Percentiles rank a stretch among this genome's conserved stretches.
phyloP scores from a whole-genome alignment of 2,329 filamentous ascomycete species.

The Nothopassalora personata region DNA sequence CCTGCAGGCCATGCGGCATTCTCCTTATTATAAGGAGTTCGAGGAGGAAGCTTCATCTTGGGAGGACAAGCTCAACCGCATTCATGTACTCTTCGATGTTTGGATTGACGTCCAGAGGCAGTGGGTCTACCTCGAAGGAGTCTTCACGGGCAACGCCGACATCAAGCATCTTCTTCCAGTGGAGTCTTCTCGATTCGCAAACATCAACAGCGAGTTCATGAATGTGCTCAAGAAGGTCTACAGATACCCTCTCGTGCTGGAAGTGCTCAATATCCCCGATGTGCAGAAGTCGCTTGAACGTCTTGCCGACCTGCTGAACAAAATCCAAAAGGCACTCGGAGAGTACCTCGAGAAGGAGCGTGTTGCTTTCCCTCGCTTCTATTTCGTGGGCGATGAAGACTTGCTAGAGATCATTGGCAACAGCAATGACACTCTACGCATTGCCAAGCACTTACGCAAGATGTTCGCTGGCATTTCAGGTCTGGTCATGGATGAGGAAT shows the following conservation, averaged over 20 bases:
- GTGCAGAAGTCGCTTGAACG: constrained; percentile 95
- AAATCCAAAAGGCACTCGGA: constrained; percentile 97
- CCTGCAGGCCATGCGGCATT: constrained; percentile 96
- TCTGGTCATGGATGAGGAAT: constrained; percentile 83
- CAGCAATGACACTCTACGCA: constrained; percentile 91
- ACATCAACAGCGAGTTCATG: constrained; percentile 98
- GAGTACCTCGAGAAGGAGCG: constrained; percentile 98
- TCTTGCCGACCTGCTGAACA: constrained; percentile 93
- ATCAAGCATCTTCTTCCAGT: constrained; percentile 97
- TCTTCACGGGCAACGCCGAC: constrained; percentile 97
- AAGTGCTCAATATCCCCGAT: constrained; percentile 91
- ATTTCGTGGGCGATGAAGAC: constrained; percentile 98
- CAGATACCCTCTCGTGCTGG: constrained; percentile 90
- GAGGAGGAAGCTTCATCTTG: constrained; percentile 93
- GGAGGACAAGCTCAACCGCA: constrained; percentile 97
- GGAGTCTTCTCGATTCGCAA: constrained; percentile 94
- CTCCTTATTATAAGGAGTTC: constrained; percentile 98
- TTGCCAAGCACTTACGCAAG: constrained; percentile 98
- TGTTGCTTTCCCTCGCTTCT: constrained; percentile 96
- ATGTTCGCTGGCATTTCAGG: constrained; percentile 98
- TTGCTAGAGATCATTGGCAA: constrained; percentile 98
- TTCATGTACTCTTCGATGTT: constrained; percentile 96
- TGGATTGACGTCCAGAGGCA: constrained; percentile 99
- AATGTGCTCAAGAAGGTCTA: constrained; percentile 99
- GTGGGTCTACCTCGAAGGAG: constrained; percentile 98